Conservation (phyloP, 2,329 filamentous ascomycete genomes). For the Fusarium sp. region DNA sequence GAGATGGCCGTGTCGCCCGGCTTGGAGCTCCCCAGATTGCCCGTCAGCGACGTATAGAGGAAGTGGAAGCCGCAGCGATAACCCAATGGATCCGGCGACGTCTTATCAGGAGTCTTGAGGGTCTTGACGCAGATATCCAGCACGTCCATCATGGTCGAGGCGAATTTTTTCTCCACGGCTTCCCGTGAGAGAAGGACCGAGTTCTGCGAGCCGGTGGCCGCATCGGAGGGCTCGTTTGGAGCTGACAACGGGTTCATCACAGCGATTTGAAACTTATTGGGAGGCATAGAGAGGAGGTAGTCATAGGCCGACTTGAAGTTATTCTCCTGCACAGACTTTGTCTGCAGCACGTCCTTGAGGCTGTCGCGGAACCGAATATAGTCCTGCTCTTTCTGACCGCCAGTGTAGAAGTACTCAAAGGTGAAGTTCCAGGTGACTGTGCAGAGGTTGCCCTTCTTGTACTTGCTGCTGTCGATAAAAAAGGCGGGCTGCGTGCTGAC, state of each 20-base stretch:
- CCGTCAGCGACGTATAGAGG: not conserved
- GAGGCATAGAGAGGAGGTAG: not conserved
- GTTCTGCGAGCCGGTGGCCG: slow-evolving; percentile 4
- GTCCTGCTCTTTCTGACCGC: not conserved
- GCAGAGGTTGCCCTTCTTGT: not conserved
- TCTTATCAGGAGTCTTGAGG: not conserved
- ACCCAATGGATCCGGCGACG: not conserved
- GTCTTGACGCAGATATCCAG: not conserved
- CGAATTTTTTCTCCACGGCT: not conserved
- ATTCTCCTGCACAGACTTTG: not conserved
- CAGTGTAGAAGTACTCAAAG: slow-evolving; percentile 5
- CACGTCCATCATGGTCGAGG: slow-evolving; percentile 10
- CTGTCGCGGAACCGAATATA: not conserved
- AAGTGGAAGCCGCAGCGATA: slow-evolving; percentile 10
- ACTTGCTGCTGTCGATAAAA: not conserved
- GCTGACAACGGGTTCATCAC: not conserved
- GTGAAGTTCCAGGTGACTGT: not conserved
- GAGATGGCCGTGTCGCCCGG: slow-evolving; percentile 1
- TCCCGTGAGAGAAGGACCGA: slow-evolving; percentile 7
- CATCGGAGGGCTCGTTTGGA: not conserved
- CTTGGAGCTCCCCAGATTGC: not conserved
- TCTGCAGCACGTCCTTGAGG: not conserved
- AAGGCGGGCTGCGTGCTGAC: slow-evolving; percentile 10
- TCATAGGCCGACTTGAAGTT: slow-evolving; percentile 5
- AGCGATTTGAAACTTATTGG: not conserved